These are phyloP conservation scores for Fraxinus platypoda DNA, from an alignment of 305 asterid genomes.

Conservation along the genomic window DNA sequence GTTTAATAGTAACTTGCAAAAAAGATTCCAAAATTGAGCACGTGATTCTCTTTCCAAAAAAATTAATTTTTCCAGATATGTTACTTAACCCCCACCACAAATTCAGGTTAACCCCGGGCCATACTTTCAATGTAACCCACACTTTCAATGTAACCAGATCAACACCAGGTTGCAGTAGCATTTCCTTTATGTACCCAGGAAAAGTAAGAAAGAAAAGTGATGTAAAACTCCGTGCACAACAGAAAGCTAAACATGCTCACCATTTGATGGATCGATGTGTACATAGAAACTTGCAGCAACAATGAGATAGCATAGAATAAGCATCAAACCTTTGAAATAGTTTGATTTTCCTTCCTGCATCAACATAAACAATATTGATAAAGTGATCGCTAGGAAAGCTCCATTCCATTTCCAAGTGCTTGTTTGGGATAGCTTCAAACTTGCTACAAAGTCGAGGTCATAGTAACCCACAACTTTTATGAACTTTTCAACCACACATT, in stretches of 20 bases:
- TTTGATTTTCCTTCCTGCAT: slow-evolving; percentile 98
- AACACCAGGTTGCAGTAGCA: not conserved
- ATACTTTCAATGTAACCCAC: not conserved
- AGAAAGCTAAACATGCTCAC: slow-evolving; percentile 37
- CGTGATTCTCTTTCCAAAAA: not conserved
- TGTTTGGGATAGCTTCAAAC: not conserved
- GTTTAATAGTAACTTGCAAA: not conserved
- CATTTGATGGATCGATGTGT: slow-evolving; percentile 69
- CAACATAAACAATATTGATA: slow-evolving; percentile 20
- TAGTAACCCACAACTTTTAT: not conserved
- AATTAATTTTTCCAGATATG: not conserved
- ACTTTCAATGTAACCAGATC: not conserved
- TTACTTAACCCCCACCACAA: not conserved
- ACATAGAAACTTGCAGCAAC: slow-evolving; percentile 99
- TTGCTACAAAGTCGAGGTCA: not conserved
- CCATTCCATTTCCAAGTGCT: not conserved
- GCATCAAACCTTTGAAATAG: slow-evolving; percentile 97
- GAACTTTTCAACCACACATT: not conserved
- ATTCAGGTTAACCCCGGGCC: not conserved
- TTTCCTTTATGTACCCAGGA: not conserved
- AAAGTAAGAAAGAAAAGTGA: not conserved
- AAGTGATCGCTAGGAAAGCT: not conserved
- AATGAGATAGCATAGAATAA: slow-evolving; percentile 88
- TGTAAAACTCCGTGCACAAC: not conserved
- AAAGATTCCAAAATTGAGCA: not conserved